These are phyloP conservation scores for Heimioporus sp. DNA, from an alignment of 768 basidiomycete genomes.

Conservation along the genomic window DNA sequence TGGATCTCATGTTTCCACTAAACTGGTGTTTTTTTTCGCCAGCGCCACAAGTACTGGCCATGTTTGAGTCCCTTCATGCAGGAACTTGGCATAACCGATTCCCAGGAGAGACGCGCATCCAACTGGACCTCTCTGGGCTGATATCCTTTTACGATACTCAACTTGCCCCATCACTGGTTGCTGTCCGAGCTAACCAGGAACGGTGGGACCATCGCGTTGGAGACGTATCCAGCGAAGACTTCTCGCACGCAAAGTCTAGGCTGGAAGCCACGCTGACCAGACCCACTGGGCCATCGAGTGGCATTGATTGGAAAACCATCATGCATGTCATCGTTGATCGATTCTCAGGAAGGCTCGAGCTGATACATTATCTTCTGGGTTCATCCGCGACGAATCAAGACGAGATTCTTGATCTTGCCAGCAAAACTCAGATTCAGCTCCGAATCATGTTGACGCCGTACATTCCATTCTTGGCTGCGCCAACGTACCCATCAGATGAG, in stretches of 20 bases:
- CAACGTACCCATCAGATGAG: background rate
- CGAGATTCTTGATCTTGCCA: background rate
- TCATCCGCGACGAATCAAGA: background rate
- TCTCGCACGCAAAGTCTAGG: background rate
- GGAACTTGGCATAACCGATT: background rate
- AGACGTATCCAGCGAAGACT: background rate
- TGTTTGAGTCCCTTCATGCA: background rate
- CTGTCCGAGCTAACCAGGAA: background rate
- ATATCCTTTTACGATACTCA: background rate
- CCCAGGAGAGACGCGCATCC: background rate
- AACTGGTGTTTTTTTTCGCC: too few species aligned
- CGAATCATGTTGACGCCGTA: background rate
- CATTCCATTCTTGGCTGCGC: background rate
- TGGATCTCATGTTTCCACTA: too few species aligned
- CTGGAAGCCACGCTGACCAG: background rate
- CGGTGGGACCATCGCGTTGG: background rate
- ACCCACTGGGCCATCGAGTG: background rate
- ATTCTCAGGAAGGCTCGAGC: background rate
- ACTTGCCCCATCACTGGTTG: background rate
- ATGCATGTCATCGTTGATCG: background rate
- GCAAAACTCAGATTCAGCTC: background rate
- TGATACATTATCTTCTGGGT: background rate
- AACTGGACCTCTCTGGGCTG: background rate
- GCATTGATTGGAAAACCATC: background rate
- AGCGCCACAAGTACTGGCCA: too few species aligned